Evolutionary conservation across 2,329 filamentous ascomycete genomes (phyloP).

Genomic region (Ceratocystiopsis sp.): DNA sequence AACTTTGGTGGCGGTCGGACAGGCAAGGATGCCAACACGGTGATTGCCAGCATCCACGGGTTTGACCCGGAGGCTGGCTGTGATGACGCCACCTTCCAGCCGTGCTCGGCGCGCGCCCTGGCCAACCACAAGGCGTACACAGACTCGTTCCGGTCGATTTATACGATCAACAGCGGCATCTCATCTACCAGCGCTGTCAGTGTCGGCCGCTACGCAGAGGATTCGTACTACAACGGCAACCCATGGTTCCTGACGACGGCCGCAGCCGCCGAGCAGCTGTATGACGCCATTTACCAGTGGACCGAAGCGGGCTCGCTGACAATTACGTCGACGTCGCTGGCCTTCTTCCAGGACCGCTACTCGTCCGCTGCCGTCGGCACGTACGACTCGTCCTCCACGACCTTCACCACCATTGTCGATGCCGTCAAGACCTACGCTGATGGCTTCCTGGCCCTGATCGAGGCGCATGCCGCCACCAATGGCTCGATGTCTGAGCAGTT

Average conservation of each 20-base stretch:
- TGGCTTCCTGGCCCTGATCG: conserved; percentile 43
- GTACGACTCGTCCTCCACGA: conserved; percentile 24
- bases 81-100: conserved; percentile 58
- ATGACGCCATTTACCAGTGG: conserved; percentile 61
- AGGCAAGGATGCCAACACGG: conserved; percentile 55
- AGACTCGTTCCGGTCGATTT: conserved; percentile 56
- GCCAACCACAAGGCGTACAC: conserved; percentile 61
- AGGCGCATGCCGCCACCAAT: conserved; percentile 41
- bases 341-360: conserved; percentile 54
- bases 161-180: conserved; percentile 51
- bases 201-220: conserved; percentile 53
- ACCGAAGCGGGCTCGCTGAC: conserved; percentile 42
- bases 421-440: conserved; percentile 43
- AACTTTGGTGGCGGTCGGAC: conserved; percentile 28
- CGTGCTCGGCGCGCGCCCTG: conserved; percentile 51
- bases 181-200: conserved; percentile 40
- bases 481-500: conserved; percentile 56
- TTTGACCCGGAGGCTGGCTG: conserved; percentile 53
- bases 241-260: conserved; percentile 59
- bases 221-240: conserved; percentile 61
- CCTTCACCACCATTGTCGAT: conserved; percentile 36
- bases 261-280: conserved; percentile 65
- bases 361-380: conserved; percentile 42
- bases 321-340: conserved; percentile 45
- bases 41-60: conserved; percentile 47